A percentile compares a stretch with the other conserved stretches of the same genome.
Conservation (phyloP, 768 basidiomycete genomes). For the Mycena filopes region DNA sequence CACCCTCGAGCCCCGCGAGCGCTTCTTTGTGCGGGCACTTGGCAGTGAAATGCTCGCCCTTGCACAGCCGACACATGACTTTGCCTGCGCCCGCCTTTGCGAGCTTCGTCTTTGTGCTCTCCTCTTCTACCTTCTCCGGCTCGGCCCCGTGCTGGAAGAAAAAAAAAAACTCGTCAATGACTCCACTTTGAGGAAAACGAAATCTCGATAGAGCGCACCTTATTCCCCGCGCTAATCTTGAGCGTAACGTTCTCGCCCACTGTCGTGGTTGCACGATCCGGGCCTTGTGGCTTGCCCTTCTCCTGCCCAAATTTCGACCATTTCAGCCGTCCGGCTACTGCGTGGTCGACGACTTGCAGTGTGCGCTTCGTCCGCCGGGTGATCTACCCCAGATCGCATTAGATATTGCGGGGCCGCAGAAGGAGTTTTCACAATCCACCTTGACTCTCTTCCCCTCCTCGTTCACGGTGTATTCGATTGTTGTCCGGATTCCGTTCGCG, state of each 20-base stretch:
- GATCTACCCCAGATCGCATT: conserved; percentile 58
- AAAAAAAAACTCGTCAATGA: too few relatives aligned
- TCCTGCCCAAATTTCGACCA: conserved; percentile 97
- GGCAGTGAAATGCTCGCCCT: conserved; percentile 97
- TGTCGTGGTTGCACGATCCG: conserved; percentile 93
- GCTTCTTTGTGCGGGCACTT: conserved; percentile 99
- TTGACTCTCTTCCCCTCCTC: conserved; percentile 97
- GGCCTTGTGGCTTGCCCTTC: conserved; percentile 86
- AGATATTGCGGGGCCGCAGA: not conserved
- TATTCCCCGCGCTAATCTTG: conserved; percentile 68
- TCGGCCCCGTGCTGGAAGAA: conserved; percentile 67
- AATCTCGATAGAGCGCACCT: conserved; percentile 47
- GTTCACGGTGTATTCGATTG: conserved; percentile 83
- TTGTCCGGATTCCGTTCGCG: conserved; percentile 87
- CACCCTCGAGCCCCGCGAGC: conserved; percentile 80
- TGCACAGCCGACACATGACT: conserved; percentile 92
- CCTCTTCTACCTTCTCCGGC: conserved; percentile 72
- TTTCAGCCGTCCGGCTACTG: conserved; percentile 91
- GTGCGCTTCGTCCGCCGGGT: conserved; percentile 90
- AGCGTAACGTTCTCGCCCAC: conserved; percentile 71
- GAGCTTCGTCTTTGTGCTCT: conserved; percentile 72
- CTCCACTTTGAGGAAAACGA: too few relatives aligned
- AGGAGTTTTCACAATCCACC: conserved; percentile 51
- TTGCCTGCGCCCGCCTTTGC: conserved; percentile 85
- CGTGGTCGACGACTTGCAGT: conserved; percentile 92